Evolutionary conservation across 768 basidiomycete species (phyloP).

Genomic region (Psilocybe azurescens): DNA sequence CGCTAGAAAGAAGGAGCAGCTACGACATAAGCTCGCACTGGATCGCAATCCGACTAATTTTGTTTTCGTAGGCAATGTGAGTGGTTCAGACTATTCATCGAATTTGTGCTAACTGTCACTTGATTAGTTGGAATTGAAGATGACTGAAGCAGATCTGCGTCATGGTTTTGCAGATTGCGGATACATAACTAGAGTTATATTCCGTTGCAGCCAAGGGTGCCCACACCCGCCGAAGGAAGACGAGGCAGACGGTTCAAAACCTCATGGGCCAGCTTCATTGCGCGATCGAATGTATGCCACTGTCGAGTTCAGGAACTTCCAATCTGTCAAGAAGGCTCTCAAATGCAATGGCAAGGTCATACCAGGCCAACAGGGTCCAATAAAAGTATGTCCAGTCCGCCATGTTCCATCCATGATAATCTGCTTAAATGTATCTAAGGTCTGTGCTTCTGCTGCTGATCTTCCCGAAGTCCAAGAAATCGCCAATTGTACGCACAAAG

Average conservation of each 20-base stretch:
- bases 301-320: conserved; percentile 45
- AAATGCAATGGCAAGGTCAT: conserved; percentile 40
- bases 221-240: conserved; percentile 33
- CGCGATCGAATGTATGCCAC: conserved; percentile 57
- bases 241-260: conserved; percentile 18
- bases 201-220: conserved; percentile 49
- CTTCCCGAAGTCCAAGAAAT: conserved; percentile 46
- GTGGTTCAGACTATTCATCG: conserved; percentile 24
- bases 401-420: neutral
- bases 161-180: conserved; percentile 44
- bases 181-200: conserved; percentile 16
- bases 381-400: conserved; percentile 43
- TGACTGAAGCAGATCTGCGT: conserved; percentile 37
- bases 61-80: conserved; percentile 69
- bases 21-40: conserved; percentile 22
- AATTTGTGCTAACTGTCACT: neutral
- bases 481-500: conserved; percentile 25
- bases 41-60: conserved; percentile 28
- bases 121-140: conserved; percentile 38
- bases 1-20: conserved; percentile 32
- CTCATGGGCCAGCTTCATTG: conserved; percentile 17
- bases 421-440: conserved; percentile 29
- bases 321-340: conserved; percentile 47
- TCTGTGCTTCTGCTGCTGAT: conserved; percentile 38
- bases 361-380: conserved; percentile 30